Conservation (phyloP, 179 eudicot genomes). For the Amaranthus tricolor region DNA sequence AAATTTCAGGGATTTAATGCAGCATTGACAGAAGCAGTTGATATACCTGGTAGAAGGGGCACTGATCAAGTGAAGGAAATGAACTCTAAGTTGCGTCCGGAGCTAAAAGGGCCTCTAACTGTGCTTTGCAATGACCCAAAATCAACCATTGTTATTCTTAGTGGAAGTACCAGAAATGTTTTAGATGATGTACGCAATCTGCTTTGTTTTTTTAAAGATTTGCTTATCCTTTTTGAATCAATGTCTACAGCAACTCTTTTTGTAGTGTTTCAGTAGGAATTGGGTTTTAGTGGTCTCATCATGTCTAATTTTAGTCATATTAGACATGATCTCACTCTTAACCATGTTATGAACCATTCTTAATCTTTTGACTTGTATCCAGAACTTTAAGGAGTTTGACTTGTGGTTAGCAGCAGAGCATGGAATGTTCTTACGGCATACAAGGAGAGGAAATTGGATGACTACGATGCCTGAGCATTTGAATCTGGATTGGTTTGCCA, state of each 20-base stretch:
- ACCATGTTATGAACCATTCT: background rate
- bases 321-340: no score
- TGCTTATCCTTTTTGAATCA: no score
- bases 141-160: conserved; percentile 56
- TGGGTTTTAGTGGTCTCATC: background rate
- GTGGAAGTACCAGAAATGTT: conserved; percentile 60
- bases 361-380: conserved; percentile 20
- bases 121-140: conserved; percentile 58
- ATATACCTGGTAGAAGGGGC: conserved; percentile 14
- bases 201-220: background rate
- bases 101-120: conserved; percentile 45
- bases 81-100: conserved; percentile 65
- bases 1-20: conserved; percentile 35
- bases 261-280: no score
- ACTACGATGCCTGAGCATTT: conserved; percentile 77
- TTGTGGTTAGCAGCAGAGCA: conserved; percentile 91
- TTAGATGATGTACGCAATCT: conserved; percentile 51
- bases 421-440: conserved; percentile 72
- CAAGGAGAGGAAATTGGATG: conserved; percentile 64
- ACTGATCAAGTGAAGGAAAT: conserved; percentile 30
- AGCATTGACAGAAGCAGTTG: conserved; percentile 30
- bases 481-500: conserved; percentile 77
- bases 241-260: no score
- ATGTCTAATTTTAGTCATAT: background rate
- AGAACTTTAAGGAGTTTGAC: conserved; percentile 64